Evolutionary conservation across 306 rosid species (phyloP).

Genomic region (Parietaria judaica): DNA sequence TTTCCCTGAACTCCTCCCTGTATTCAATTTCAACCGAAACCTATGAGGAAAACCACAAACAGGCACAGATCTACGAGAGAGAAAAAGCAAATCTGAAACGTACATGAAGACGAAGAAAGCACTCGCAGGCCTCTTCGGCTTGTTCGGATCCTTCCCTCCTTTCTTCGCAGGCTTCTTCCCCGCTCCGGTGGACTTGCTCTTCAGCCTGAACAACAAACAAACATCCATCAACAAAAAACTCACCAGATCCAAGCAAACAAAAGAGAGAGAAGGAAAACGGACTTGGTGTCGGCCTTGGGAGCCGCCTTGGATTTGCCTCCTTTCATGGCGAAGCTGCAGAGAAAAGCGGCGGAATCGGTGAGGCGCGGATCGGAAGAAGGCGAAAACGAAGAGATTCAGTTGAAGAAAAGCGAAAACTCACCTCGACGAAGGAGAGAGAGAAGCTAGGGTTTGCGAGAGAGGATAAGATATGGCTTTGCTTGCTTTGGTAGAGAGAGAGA

Average conservation of each 20-base stretch:
- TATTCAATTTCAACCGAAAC: neutral
- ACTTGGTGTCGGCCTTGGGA: conserved; percentile 43
- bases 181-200: conserved; percentile 54
- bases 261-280: conserved; percentile 6
- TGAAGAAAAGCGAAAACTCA: conserved; percentile 20
- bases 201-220: conserved; percentile 37
- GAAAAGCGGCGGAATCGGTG: conserved; percentile 6
- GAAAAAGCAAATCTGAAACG: neutral
- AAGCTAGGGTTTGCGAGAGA: conserved; percentile 3
- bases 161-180: conserved; percentile 55
- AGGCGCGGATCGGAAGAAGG: neutral
- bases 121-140: conserved; percentile 88
- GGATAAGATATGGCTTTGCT: conserved; percentile 12
- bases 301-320: conserved; percentile 58
- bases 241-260: too few relatives aligned
- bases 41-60: neutral
- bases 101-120: conserved; percentile 96
- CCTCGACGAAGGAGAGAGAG: conserved; percentile 23
- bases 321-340: conserved; percentile 39
- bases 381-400: conserved; percentile 4
- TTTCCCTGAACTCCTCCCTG: conserved; percentile 81
- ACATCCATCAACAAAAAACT: neutral
- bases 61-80: neutral
- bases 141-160: conserved; percentile 86
- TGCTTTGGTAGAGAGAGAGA: conserved; percentile 16